phyloP scores from a whole-genome alignment of 208 protist genomes.

The Endotrypanum monterogeii region DNA sequence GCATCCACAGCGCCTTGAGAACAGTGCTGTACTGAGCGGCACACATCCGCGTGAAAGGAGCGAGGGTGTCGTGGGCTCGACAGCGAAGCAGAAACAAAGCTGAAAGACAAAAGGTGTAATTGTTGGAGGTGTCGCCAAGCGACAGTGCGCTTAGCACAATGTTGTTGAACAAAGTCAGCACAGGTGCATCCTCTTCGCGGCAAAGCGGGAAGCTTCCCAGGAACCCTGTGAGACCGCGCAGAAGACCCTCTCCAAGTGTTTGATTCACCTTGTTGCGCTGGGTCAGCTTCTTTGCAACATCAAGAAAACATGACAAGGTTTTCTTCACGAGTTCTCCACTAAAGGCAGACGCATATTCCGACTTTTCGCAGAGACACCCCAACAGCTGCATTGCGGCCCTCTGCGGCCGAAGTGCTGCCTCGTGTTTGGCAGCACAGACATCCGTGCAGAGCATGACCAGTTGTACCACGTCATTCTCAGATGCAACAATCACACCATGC shows the following conservation, averaged over 20 bases:
- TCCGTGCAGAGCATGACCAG: slow-evolving; percentile 31
- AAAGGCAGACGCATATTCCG: not conserved
- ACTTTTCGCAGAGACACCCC: slow-evolving; percentile 13
- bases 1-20: slow-evolving; percentile 42
- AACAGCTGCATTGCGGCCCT: slow-evolving; percentile 35
- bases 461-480: slow-evolving; percentile 12
- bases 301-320: slow-evolving; percentile 20
- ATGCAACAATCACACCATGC: slow-evolving; percentile 5
- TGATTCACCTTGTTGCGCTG: slow-evolving; percentile 25
- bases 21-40: slow-evolving; percentile 23
- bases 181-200: slow-evolving; percentile 3
- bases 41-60: slow-evolving; percentile 32
- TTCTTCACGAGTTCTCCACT: not conserved
- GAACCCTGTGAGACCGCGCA: slow-evolving; percentile 42
- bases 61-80: slow-evolving; percentile 26
- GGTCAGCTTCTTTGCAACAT: slow-evolving; percentile 22
- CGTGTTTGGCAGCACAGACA: slow-evolving; percentile 11
- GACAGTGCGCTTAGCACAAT: slow-evolving; percentile 42
- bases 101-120: slow-evolving; percentile 42
- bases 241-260: slow-evolving; percentile 47
- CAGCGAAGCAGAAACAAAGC: slow-evolving; percentile 47
- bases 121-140: slow-evolving; percentile 19
- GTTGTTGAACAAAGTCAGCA: slow-evolving; percentile 37
- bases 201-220: slow-evolving; percentile 31
- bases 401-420: slow-evolving; percentile 22